Evolutionary conservation across 768 basidiomycete genomes (phyloP).

Genomic region (Tricholoma sp.): DNA sequence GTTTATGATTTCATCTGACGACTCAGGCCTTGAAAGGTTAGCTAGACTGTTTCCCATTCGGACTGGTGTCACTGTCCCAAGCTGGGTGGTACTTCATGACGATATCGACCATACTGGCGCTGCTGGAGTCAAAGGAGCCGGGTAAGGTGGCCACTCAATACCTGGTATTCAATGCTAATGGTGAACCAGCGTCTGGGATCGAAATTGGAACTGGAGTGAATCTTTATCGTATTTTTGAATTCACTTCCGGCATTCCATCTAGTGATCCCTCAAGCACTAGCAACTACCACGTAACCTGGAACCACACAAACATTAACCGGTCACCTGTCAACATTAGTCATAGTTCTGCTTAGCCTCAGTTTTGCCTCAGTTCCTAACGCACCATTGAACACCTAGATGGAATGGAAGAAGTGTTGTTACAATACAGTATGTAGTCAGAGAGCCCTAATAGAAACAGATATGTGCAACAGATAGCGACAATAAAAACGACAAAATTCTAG

Average conservation of each 20-base stretch:
- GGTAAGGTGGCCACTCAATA: slow-evolving; percentile 42
- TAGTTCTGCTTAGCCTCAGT: too few relatives aligned
- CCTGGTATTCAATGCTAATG: neutral
- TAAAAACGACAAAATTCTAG: slow-evolving; percentile 64
- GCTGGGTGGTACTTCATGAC: slow-evolving; percentile 66
- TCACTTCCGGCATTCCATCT: neutral
- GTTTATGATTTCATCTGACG: slow-evolving; percentile 58
- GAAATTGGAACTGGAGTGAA: slow-evolving; percentile 40
- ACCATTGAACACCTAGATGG: slow-evolving; percentile 42
- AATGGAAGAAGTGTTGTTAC: slow-evolving; percentile 63
- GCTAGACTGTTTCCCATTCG: slow-evolving; percentile 77
- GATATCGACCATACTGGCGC: slow-evolving; percentile 56
- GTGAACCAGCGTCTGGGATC: slow-evolving; percentile 19
- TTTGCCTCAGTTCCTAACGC: neutral
- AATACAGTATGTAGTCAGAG: slow-evolving; percentile 76
- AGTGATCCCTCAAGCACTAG: too few relatives aligned
- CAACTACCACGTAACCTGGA: too few relatives aligned
- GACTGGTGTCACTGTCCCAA: slow-evolving; percentile 72
- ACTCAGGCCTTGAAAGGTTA: slow-evolving; percentile 58
- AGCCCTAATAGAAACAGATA: slow-evolving; percentile 66
- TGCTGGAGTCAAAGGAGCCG: slow-evolving; percentile 71
- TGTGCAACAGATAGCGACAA: slow-evolving; percentile 77
- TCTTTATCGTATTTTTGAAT: slow-evolving; percentile 39
- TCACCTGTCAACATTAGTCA: too few relatives aligned
- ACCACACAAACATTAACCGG: too few relatives aligned